Base-by-base conservation (phyloP, 176 grass and related monocot species). In the bread wheat (Triticum aestivum) region DNA sequence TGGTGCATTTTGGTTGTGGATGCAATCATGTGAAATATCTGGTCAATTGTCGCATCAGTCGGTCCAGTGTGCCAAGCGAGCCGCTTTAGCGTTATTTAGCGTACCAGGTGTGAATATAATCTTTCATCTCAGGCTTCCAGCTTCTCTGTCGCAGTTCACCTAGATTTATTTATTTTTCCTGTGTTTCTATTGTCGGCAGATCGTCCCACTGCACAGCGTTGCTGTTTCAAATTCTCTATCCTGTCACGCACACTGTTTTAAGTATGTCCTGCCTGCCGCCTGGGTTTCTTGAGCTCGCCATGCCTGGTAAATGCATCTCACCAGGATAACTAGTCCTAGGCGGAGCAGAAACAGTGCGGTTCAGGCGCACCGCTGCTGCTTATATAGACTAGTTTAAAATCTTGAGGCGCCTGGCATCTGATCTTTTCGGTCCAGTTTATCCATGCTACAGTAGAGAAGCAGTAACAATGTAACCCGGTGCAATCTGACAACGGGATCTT, bases 1-100 rank as follows among this genome's bases (percentile, higher is more conserved):
- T 30, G 13, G 59, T 83, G 66, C 74, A 83, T 90, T 90, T 90
- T 79, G 44, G 35, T 80, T 4, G 66, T 79, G 75, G 59, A 42
- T 66, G 75, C 67, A 87, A 54, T 86, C 78, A 90, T 73, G 44
- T 58, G 29, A 34, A 73, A 54, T 56, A n/a, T 33, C 24, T 62
- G 29, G 79, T 71, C 73, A 72, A 39, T 72, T 41, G 11, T 73
- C 61, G 68, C 11, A 41, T 80, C 67, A 15, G 26, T 68, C 65
- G 59, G 65, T 61, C 73, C 26, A 56, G 58, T 84, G 66, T 83
- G 23, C 66, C 34, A 15, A 80, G 13, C 47, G 47, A 76, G 61
- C 45, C 3, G 20, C 75, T 84, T 78, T 84, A 5, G 58, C 89
- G 5, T 61, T 68, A 61, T 65, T 5, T 20, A 34, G 73, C 24